Evolutionary conservation across 179 eudicot species (phyloP).

Genomic region (Pouteria campechiana): DNA sequence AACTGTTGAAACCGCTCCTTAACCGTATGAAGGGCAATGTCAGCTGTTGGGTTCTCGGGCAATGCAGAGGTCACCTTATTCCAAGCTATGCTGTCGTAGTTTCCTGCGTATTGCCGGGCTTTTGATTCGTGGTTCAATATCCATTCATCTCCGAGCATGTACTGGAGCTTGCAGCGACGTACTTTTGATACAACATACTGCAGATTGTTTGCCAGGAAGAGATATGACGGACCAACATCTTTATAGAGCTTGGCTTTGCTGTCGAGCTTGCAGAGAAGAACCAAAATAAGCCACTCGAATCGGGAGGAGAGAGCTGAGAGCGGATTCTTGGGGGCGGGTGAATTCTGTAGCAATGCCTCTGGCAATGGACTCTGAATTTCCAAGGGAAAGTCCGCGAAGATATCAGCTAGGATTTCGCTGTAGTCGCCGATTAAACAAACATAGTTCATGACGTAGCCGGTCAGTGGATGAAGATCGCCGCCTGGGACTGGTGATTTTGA

Average conservation of each 20-base stretch:
- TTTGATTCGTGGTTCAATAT: conserved; percentile 13
- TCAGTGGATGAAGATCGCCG: conserved; percentile 26
- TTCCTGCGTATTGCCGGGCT: conserved; percentile 14
- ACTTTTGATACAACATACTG: conserved; percentile 15
- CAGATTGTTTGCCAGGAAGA: conserved; percentile 31
- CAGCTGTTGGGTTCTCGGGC: conserved; percentile 3
- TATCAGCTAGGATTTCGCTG: conserved; percentile 10
- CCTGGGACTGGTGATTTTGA: conserved; percentile 10
- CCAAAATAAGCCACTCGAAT: conserved; percentile 23
- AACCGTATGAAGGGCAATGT: conserved; percentile 2
- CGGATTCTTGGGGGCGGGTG: neutral
- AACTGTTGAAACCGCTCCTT: conserved; percentile 8
- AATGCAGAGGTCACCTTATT: conserved; percentile 9
- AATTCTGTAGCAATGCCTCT: conserved; percentile 10
- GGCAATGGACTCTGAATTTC: conserved; percentile 6
- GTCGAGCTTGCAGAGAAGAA: conserved; percentile 32
- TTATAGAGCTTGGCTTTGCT: conserved; percentile 19
- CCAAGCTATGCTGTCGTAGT: conserved; percentile 25
- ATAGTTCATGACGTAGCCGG: conserved; percentile 15
- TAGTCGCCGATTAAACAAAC: conserved; percentile 11
- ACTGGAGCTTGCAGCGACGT: conserved; percentile 5
- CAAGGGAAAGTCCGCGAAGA: conserved; percentile 4
- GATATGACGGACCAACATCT: conserved; percentile 20
- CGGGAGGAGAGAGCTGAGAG: conserved; percentile 2
- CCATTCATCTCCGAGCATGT: conserved; percentile 26